Evolutionary conservation across 2,329 filamentous ascomycete species (phyloP).

Genomic region (Cladophialophora carrionii): DNA sequence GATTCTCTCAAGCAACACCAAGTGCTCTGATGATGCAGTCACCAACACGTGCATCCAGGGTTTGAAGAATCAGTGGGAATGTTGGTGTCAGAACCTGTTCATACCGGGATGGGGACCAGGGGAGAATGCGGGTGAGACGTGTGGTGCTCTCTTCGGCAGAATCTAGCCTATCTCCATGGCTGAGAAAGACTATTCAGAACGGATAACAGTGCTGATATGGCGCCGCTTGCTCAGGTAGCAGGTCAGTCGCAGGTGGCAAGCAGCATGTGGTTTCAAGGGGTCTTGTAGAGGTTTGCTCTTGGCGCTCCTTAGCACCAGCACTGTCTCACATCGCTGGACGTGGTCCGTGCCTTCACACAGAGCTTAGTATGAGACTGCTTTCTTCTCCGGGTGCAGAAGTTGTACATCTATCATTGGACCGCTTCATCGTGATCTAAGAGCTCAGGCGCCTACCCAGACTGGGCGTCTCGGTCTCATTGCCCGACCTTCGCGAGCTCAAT

Average conservation of each 20-base stretch:
- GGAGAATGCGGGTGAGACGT: slow-evolving; percentile 15
- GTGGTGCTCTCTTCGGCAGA: neutral
- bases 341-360: neutral
- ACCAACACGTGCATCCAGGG: neutral
- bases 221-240: neutral
- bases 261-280: neutral
- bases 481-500: neutral
- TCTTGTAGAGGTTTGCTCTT: neutral
- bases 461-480: neutral
- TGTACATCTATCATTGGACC: neutral
- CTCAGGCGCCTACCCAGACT: neutral
- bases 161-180: neutral
- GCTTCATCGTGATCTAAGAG: neutral
- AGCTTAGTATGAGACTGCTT: neutral
- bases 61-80: slow-evolving; percentile 1
- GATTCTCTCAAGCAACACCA: neutral
- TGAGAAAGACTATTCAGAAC: neutral
- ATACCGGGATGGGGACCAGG: neutral
- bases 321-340: neutral
- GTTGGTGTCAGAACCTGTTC: neutral
- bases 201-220: neutral
- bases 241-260: neutral
- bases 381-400: neutral
- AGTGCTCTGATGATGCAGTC: neutral
- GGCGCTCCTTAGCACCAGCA: too few species aligned